Conservation (phyloP, 1,284 basidiomycete species). For the Moesziomyces sp. region DNA sequence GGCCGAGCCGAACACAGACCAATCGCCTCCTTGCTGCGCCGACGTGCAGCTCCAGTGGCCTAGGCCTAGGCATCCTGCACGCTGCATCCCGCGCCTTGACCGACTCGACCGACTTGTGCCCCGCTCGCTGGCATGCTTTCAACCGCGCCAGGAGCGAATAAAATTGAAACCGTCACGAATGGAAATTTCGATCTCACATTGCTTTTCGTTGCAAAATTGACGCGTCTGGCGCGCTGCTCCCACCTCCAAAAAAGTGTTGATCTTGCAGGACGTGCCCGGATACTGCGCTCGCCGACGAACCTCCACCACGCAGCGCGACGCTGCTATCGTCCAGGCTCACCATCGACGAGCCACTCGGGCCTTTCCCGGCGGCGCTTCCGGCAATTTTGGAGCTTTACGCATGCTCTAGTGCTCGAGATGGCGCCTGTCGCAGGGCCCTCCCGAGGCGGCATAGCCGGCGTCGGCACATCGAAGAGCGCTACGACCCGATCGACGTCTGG, state of each 20-base stretch:
- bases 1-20: neutral
- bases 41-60: no score
- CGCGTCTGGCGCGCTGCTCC: neutral
- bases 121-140: no score
- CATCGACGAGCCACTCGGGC: no score
- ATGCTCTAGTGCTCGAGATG: conserved; percentile 8
- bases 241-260: conserved; percentile 9
- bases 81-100: no score
- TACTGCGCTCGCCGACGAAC: neutral
- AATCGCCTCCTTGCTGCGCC: neutral
- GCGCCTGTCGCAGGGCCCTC: conserved; percentile 21
- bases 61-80: no score
- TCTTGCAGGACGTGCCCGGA: neutral
- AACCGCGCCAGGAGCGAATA: no score
- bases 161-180: no score
- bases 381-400: no score
- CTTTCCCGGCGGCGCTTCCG: no score
- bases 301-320: neutral
- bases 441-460: conserved; percentile 4
- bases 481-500: conserved; percentile 6
- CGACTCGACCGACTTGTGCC: no score
- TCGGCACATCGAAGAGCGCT: conserved; percentile 2
- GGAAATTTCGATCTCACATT: neutral
- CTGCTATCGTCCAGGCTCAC: neutral
- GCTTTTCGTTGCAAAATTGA: neutral